Evolutionary conservation across 2,329 filamentous ascomycete genomes (phyloP).

Genomic region (Sporothrix sp.): DNA sequence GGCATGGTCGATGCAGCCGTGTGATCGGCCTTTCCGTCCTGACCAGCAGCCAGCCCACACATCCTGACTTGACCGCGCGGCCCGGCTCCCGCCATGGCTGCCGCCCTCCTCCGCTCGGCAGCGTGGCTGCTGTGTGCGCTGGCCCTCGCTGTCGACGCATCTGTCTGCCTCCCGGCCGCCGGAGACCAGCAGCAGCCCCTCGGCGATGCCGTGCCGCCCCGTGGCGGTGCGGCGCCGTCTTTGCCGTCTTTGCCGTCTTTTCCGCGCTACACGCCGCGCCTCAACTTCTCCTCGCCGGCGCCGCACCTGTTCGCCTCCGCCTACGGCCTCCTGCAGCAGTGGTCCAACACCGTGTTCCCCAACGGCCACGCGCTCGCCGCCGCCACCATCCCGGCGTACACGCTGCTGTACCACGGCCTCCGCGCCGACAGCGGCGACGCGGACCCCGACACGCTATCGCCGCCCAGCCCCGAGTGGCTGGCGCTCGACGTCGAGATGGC

Average conservation of each 20-base stretch:
- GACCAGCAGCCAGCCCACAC: no score
- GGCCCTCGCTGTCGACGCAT: background rate
- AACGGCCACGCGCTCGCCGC: conserved; percentile 39
- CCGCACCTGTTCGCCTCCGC: conserved; percentile 40
- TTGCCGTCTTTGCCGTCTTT: no score
- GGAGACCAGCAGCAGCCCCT: background rate
- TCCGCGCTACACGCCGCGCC: conserved; percentile 5
- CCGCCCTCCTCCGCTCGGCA: background rate
- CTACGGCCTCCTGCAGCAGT: conserved; percentile 38
- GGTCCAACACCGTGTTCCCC: conserved; percentile 41
- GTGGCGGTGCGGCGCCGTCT: no score
- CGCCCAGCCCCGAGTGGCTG: conserved; percentile 42
- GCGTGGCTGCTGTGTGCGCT: background rate
- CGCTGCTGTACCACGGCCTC: conserved; percentile 40
- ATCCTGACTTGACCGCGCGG: no score
- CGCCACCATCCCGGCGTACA: conserved; percentile 36
- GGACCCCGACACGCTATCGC: conserved; percentile 24
- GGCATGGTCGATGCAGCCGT: no score
- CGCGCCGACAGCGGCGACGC: conserved; percentile 11
- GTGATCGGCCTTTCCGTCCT: no score
- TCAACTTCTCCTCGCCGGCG: conserved; percentile 38
- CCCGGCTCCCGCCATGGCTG: no score
- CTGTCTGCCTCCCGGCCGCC: background rate
- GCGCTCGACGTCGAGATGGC: conserved; percentile 44
- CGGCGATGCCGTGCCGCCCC: background rate